phyloP scores from a whole-genome alignment of 2,329 filamentous ascomycete species.

The Metarhizium humberi region DNA sequence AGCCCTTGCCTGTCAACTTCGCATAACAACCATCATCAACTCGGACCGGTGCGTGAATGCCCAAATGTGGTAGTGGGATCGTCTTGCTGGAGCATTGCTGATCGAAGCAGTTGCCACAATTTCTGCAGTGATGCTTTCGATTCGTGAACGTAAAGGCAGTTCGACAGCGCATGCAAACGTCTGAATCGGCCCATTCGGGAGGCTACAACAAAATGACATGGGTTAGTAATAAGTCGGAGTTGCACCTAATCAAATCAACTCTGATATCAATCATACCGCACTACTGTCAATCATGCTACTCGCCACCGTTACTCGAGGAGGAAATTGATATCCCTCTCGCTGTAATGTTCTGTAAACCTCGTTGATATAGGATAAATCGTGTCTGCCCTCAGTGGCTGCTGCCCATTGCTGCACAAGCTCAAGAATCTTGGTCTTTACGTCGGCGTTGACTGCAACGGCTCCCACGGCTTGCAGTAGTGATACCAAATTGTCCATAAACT shows the following conservation, averaged over 20 bases:
- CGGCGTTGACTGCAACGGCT: conserved; percentile 63
- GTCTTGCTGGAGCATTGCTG: conserved; percentile 88
- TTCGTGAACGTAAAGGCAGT: conserved; percentile 97
- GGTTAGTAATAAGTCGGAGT: neutral
- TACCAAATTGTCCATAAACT: conserved; percentile 96
- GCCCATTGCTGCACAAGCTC: conserved; percentile 94
- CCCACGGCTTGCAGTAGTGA: conserved; percentile 80
- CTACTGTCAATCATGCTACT: conserved; percentile 97
- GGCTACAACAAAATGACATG: conserved; percentile 45
- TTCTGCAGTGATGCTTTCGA: conserved; percentile 94
- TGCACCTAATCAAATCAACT: neutral
- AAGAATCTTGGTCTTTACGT: conserved; percentile 83
- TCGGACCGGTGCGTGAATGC: conserved; percentile 81
- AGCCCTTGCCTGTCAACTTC: conserved; percentile 68
- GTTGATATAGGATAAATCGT: conserved; percentile 75
- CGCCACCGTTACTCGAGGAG: conserved; percentile 76
- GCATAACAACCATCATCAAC: conserved; percentile 95
- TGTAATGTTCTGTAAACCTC: conserved; percentile 80
- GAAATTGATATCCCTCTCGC: conserved; percentile 79
- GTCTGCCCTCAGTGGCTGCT: conserved; percentile 73
- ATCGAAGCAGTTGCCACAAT: conserved; percentile 96
- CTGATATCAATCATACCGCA: conserved; percentile 56
- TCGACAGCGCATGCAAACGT: conserved; percentile 96
- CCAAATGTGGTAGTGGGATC: conserved; percentile 81
- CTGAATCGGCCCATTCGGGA: conserved; percentile 94